Base-by-base conservation (phyloP, 169 alveolate genomes). In the Plasmodium berghei region DNA sequence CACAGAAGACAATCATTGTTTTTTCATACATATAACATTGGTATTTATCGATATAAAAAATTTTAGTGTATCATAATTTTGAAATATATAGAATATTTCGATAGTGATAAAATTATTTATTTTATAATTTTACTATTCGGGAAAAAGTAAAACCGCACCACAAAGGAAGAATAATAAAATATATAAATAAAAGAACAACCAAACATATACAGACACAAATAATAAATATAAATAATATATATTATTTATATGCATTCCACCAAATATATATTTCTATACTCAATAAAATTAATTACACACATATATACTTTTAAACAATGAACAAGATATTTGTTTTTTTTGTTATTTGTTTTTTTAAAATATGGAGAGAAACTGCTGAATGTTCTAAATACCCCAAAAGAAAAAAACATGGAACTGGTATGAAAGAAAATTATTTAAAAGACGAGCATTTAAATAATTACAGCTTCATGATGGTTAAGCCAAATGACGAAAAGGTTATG, bases 321-420 rank as follows among this genome's bases (percentile, higher is more conserved):
- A 75, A 63, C 20, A 49, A 45, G 62, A 40, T 75, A 4, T 45
- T 75, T 16, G 26, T 75, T 10, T 56, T 75, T 46, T 75, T 75
- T 42, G 18, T 63, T 18, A 62, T 75, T 55, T 75, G 52, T 55
- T n/a, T 69, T 28, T 63, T 75, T 58, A 63, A 63, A 63, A 75
- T 75, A 49, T 75, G 89, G 74, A 55, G 59, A 2, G 75, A 75
- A 28, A 63, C 63, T 12, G 73, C 55, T 18, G 40, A 52, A 20
- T 46, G 77, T 10, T 75, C 74, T 22, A 75, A 63, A 63, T 63
- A 26, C n/a, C 46, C 45, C 0, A 73, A 73, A 45, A 58, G 72
- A 73, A 73, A 58, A 62, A 40, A 22, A 73, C 24, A 73, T 58
- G 71, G 62, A 20, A 58, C 12, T 12, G 8, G 16, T 56, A 28